These are phyloP conservation scores for Paecilomyces dactylethromorphus DNA, from an alignment of 2,329 filamentous ascomycete genomes.

Conservation along the genomic window DNA sequence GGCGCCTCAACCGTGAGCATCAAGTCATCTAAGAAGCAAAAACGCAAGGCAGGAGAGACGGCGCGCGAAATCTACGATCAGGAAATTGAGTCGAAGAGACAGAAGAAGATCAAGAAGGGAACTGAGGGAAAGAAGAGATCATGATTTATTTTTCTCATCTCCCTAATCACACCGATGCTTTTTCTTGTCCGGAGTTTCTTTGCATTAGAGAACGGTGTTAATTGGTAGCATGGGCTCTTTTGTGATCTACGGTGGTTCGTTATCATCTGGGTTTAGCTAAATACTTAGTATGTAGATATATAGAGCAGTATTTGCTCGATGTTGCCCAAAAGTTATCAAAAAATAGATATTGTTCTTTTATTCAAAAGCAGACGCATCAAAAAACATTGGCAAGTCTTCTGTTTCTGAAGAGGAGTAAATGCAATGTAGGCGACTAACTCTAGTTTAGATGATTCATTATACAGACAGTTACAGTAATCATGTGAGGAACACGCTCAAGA, in stretches of 20 bases:
- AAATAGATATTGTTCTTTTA: background rate
- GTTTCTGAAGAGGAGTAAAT: background rate
- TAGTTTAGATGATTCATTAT: background rate
- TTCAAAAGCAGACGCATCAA: too few species aligned
- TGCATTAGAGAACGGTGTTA: background rate
- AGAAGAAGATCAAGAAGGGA: constrained; percentile 40
- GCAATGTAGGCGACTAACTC: background rate
- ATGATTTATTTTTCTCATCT: constrained; percentile 9
- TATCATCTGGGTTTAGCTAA: constrained; percentile 1
- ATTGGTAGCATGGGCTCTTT: background rate
- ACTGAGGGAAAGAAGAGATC: constrained; percentile 35
- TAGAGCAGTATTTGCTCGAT: background rate
- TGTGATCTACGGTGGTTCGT: background rate
- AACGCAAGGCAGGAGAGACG: constrained; percentile 63
- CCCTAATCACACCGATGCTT: constrained; percentile 7
- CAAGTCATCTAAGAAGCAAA: constrained; percentile 63
- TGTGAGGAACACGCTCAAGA: background rate
- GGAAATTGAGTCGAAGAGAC: constrained; percentile 36
- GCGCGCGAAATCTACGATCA: constrained; percentile 44
- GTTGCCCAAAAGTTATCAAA: background rate
- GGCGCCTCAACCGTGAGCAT: constrained; percentile 59
- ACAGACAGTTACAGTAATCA: background rate
- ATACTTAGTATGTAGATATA: background rate
- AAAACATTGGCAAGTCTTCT: background rate
- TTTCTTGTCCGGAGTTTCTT: constrained; percentile 6